Base-by-base conservation (phyloP, 345 rosid genomes). In the Eucalyptus tenuipes region DNA sequence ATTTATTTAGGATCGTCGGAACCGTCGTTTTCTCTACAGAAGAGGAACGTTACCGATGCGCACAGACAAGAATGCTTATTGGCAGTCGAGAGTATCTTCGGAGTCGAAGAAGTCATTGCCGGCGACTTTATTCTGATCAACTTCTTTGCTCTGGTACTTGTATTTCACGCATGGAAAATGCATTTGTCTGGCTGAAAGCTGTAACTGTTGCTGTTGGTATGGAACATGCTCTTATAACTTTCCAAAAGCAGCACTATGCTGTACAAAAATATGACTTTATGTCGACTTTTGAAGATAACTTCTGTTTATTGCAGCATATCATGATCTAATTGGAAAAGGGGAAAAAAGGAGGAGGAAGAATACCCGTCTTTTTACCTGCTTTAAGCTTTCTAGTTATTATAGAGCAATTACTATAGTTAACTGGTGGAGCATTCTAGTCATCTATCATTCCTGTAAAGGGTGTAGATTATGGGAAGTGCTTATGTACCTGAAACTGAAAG, bases 101-200 rank as follows among this genome's bases (percentile, higher is more conserved):
- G 97, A 84, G 42, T 61, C 47, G 92, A 87, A 53, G 90, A 94
- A 24, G 92, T 90, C 89, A 53, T 94, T 89, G 93, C 91, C 91
- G 92, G 93, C 57, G 98, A 95, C 93, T 94, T 96, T 89, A 94
- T 97, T 87, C 91, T 93, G 92, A 96, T 97, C 81, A 97, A 95
- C 86, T 95, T 96, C 91, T 97, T 97, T 90, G 97, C 99, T 22
- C 89, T 97, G 99, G 99, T 96, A 96, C 90, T 29, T 87, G 2
- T 71, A 16, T 42, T 66, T 44, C 45, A 6, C 40, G 22, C 61
- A 48, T 16, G 15, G 16, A 55, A 87, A 33, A 45, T 64, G 64
- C 4, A 59, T 47, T 53, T 59, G 49, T 40, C 59, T 85, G 61
- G 10, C 2, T 61, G 2, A 85, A 24, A 85, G 44, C 8, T 16